phyloP scores from a whole-genome alignment of 2,329 filamentous ascomycete genomes.

The Epicoccum nigrum region DNA sequence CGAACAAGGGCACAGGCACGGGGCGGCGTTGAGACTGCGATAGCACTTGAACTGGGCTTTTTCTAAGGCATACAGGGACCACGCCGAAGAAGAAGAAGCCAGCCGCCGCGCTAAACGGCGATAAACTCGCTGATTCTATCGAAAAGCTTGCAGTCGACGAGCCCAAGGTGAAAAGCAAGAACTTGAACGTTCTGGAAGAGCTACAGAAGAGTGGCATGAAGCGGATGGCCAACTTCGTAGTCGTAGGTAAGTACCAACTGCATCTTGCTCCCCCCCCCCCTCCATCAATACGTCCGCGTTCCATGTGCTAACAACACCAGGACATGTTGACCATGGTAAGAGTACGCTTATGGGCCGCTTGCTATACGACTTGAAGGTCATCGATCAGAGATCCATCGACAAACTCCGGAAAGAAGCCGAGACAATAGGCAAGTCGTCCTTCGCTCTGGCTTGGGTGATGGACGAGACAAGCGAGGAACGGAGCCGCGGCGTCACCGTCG shows the following conservation, averaged over 20 bases:
- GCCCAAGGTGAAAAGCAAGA: slow-evolving; percentile 69
- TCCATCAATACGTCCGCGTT: neutral
- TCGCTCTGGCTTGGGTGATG: slow-evolving; percentile 95
- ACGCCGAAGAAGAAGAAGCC: slow-evolving; percentile 38
- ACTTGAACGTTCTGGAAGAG: slow-evolving; percentile 82
- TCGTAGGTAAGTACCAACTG: slow-evolving; percentile 71
- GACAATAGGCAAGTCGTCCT: slow-evolving; percentile 90
- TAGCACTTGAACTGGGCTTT: slow-evolving; percentile 13
- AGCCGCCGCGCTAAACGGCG: slow-evolving; percentile 19
- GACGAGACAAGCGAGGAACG: slow-evolving; percentile 91
- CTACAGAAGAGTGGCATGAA: slow-evolving; percentile 78
- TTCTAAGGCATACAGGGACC: slow-evolving; percentile 34
- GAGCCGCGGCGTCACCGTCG: slow-evolving; percentile 89
- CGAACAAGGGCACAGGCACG: slow-evolving; percentile 51
- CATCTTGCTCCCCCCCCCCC: no score
- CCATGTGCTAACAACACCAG: slow-evolving; percentile 52
- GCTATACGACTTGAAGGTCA: slow-evolving; percentile 83
- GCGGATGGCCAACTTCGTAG: slow-evolving; percentile 85
- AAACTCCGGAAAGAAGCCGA: slow-evolving; percentile 88
- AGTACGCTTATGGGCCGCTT: slow-evolving; percentile 97
- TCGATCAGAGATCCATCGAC: slow-evolving; percentile 87
- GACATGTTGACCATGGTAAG: slow-evolving; percentile 97
- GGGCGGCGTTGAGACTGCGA: slow-evolving; percentile 36
- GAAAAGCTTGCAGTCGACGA: slow-evolving; percentile 58
- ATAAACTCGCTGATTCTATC: slow-evolving; percentile 54